Evolutionary conservation across 345 rosid species (phyloP), one percentile per base, ranked within the genome.

Genomic region (Physaria fendleri): DNA sequence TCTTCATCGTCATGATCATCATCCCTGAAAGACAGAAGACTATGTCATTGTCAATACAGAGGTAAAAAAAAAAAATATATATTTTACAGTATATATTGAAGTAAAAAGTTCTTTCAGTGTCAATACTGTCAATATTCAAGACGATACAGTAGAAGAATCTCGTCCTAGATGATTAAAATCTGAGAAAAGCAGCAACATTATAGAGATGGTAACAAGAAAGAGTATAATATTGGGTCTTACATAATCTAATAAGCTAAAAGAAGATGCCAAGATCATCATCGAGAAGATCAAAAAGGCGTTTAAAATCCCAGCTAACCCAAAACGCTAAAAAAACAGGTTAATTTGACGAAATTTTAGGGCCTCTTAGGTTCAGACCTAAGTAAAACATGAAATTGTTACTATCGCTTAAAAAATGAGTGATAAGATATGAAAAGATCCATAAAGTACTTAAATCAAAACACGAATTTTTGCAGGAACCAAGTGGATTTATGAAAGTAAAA

Each of bases 1-100:
- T 82, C 82, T 23, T 70, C 59, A 0, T 63, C 64, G 0, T 60
- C 27, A 7, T 20, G 11, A 45, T 35, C 21, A 3, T 16, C 38
- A 15, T 45, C n/a, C n/a, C n/a, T n/a, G n/a, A n/a, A n/a, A n/a
- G n/a, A n/a, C n/a, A n/a, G n/a, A n/a, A n/a, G n/a, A n/a, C n/a
- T n/a, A n/a, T n/a, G n/a, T n/a, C n/a, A n/a, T n/a, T n/a, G n/a
- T n/a, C n/a, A n/a, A n/a, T n/a, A n/a, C n/a, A n/a, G n/a, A n/a
- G n/a, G n/a, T n/a, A n/a, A n/a, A n/a, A n/a, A n/a, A n/a, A n/a
- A n/a, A n/a, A n/a, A n/a, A n/a, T n/a, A n/a, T n/a, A n/a, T n/a
- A n/a, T n/a, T n/a, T n/a, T n/a, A n/a, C n/a, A n/a, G n/a, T n/a
- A n/a, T n/a, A n/a, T n/a, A n/a, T n/a, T n/a, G n/a, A n/a, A n/a